Percentiles rank a stretch among this genome's conserved stretches.
Evolutionary conservation across 2,329 filamentous ascomycete genomes (phyloP).

Genomic region (Botryotinia narcissicola): DNA sequence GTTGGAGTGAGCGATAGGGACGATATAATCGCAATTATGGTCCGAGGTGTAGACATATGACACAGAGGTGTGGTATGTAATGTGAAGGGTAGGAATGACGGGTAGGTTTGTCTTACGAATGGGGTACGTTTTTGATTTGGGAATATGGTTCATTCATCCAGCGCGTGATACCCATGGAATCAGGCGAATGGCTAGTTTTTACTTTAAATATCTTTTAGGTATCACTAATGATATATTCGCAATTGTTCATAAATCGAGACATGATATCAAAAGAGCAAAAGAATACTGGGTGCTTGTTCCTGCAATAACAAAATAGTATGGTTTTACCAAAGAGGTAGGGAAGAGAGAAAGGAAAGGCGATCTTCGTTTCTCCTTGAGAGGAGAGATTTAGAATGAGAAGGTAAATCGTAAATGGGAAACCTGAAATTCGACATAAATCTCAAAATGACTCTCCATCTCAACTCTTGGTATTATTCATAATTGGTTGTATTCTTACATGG

Average conservation of each 20-base stretch:
- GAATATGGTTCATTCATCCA: background rate
- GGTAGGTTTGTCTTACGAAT: background rate
- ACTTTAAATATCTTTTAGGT: background rate
- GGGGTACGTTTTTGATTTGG: background rate
- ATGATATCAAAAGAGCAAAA: background rate
- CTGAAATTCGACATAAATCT: background rate
- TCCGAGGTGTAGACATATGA: background rate
- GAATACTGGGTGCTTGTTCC: background rate
- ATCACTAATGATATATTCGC: background rate
- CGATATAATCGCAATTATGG: background rate
- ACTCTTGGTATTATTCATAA: background rate
- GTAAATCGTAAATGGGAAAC: background rate
- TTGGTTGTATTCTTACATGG: background rate
- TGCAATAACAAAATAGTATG: background rate
- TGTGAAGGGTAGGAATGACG: background rate
- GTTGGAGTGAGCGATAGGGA: background rate
- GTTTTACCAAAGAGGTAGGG: background rate
- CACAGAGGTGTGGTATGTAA: background rate
- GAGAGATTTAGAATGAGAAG: background rate
- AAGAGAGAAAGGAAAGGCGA: background rate
- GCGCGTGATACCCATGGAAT: background rate
- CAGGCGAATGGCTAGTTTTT: background rate
- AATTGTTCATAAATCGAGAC: background rate
- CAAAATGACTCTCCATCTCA: no score
- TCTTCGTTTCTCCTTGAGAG: background rate